A percentile compares a stretch with the other conserved stretches of the same genome.
Conservation (phyloP, 208 protist genomes). For the Trypanosoma platydactyli region DNA sequence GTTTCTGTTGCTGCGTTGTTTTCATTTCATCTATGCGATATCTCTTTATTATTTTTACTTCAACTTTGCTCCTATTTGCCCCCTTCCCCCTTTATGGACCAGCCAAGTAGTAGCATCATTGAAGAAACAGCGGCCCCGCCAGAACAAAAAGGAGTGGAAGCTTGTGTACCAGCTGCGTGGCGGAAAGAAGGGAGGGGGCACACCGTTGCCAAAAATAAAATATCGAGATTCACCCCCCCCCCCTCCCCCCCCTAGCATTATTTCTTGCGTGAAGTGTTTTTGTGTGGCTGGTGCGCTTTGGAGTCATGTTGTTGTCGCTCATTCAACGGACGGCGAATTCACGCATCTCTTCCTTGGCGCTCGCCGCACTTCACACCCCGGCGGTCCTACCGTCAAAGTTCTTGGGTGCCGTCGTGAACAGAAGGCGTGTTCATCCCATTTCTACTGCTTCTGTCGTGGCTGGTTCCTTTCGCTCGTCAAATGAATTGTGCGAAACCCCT, state of each 20-base stretch:
- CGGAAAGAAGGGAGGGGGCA: not conserved
- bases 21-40: too few relatives aligned
- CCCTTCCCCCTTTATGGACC: slow-evolving; percentile 1
- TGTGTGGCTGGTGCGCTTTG: not conserved
- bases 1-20: too few relatives aligned
- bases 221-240: too few relatives aligned
- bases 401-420: not conserved
- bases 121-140: too few relatives aligned
- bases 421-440: not conserved
- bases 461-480: not conserved
- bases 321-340: not conserved
- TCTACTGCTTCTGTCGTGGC: not conserved
- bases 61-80: too few relatives aligned
- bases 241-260: too few relatives aligned
- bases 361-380: not conserved
- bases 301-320: slow-evolving; percentile 9
- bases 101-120: too few relatives aligned
- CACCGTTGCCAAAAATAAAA: too few relatives aligned
- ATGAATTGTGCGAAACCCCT: not conserved
- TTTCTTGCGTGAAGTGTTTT: too few relatives aligned
- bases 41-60: too few relatives aligned
- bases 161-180: not conserved
- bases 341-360: not conserved
- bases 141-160: too few relatives aligned
- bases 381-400: not conserved